These are phyloP conservation scores for Camptophora hylomeconis DNA, from an alignment of 2,329 filamentous ascomycete genomes.

Conservation along the genomic window DNA sequence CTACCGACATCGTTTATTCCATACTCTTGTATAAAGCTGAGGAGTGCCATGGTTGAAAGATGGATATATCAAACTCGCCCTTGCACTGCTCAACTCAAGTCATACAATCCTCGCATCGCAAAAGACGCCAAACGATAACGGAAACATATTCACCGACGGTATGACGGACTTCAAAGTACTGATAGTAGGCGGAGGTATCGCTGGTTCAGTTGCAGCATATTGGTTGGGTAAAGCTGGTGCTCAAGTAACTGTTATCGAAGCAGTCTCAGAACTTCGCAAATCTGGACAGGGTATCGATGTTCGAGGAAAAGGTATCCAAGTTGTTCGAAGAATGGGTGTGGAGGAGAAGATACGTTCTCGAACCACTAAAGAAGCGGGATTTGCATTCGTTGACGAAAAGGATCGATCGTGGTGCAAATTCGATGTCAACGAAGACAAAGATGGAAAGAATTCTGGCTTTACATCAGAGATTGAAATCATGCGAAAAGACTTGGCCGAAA, in stretches of 20 bases:
- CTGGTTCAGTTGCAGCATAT: slow-evolving; percentile 13
- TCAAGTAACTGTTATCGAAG: slow-evolving; percentile 13
- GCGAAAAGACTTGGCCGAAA: slow-evolving; percentile 40
- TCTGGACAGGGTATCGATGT: slow-evolving; percentile 15
- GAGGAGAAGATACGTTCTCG: slow-evolving; percentile 7
- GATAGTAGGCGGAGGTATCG: slow-evolving; percentile 13
- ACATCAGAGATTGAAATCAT: slow-evolving; percentile 49
- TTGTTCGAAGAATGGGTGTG: slow-evolving; percentile 12
- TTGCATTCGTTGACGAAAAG: slow-evolving; percentile 9
- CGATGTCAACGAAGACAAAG: slow-evolving; percentile 25
- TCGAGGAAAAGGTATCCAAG: slow-evolving; percentile 10
- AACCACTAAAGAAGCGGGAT: slow-evolving; percentile 9
- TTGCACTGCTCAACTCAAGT: too few relatives aligned
- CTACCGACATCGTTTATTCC: too few relatives aligned
- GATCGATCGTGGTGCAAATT: slow-evolving; percentile 7
- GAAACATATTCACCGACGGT: too few relatives aligned
- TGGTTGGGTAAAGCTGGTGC: slow-evolving; percentile 14
- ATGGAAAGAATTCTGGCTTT: slow-evolving; percentile 23
- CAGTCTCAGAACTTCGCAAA: slow-evolving; percentile 8
- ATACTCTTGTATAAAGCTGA: too few relatives aligned
- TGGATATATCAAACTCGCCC: too few relatives aligned
- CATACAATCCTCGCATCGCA: too few relatives aligned
- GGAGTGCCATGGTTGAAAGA: too few relatives aligned
- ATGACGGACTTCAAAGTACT: too few relatives aligned
- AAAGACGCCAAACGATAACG: too few relatives aligned